Base-by-base conservation (phyloP, 805 yeast genomes). In the Ogataea nonfermentans region DNA sequence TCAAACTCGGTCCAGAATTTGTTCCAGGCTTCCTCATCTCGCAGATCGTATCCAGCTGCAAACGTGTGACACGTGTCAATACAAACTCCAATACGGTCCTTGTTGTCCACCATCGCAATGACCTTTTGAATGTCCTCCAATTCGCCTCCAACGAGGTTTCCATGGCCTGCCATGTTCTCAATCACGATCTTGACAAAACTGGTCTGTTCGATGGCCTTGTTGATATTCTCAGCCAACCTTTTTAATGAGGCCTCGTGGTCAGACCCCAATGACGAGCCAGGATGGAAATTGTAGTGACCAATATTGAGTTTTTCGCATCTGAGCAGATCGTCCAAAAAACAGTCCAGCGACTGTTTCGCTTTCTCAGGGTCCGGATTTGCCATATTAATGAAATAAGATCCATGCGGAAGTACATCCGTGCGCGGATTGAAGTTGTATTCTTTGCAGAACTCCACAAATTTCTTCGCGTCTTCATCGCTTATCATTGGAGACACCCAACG, bases 101-200 rank as follows among this genome's bases (percentile, higher is more conserved):
- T 90, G 55, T 89, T 76, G 1, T 88, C 84, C n/a, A 93, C 76
- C 70, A 78, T 56, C 25, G 76, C 82, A 30, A 93, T 87, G 11
- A 93, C 90, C 15, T 73, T 75, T 20, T 73, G 68, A 33, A 93
- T 68, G 55, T 93, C 98, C 48, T 84, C 78, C 20, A 91, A 64
- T 29, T 75, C 70, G 3, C 91, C 81, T 1, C 98, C 99, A 29
- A 93, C 83, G 44, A 91, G 73, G 46, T 85, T 83, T 3, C 96
- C 96, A 52, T 88, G 95, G 8, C 99, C 99, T 2, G 99, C 96
- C 99, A 93, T 93, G 57, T 91, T 93, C 56, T 93, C 99, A 43
- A 93, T 71, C 9, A 93, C 95, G 30, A 93, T 80, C 55, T 83
- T 90, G 23, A 93, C 98, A 56, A 78, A 82, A 6, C 65, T 53